Evolutionary conservation across 2,329 filamentous ascomycete species (phyloP).

Genomic region (Cercospora sesami): DNA sequence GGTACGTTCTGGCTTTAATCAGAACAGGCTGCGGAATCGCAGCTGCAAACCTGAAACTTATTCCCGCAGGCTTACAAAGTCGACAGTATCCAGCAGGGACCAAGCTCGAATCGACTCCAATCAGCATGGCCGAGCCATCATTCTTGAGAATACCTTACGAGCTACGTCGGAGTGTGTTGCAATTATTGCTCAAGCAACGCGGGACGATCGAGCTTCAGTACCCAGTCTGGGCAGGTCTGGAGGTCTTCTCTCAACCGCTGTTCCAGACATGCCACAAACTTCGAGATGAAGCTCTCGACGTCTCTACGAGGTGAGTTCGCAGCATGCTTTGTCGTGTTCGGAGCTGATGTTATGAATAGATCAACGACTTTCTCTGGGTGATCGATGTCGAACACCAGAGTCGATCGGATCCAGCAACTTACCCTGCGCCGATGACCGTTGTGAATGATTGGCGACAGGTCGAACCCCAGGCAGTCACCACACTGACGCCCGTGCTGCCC

Average conservation of each 20-base stretch:
- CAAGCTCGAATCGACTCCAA: background rate
- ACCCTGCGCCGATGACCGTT: background rate
- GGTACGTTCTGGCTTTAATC: too few species aligned
- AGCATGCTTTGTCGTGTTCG: background rate
- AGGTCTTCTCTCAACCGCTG: conserved; percentile 24
- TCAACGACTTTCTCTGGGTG: conserved; percentile 30
- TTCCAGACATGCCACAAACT: conserved; percentile 24
- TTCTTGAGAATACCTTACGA: conserved; percentile 25
- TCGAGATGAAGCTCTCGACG: conserved; percentile 25
- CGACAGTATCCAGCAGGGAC: background rate
- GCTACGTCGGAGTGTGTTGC: conserved; percentile 26
- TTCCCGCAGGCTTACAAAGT: background rate
- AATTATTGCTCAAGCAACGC: conserved; percentile 17
- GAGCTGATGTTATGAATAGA: background rate
- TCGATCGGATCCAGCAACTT: conserved; percentile 20
- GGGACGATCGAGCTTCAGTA: conserved; percentile 29
- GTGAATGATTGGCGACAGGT: background rate
- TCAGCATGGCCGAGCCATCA: conserved; percentile 21
- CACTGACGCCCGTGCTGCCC: conserved; percentile 24
- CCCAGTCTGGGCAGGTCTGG: conserved; percentile 28
- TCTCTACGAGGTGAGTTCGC: conserved; percentile 23
- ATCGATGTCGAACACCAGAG: conserved; percentile 23
- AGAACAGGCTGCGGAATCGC: too few species aligned
- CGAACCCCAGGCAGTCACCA: background rate
- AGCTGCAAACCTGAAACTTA: too few species aligned